Percentiles rank a stretch among this genome's conserved stretches.
Evolutionary conservation across 108 stramenopile genomes (phyloP).

Genomic region (Parmales sp.): DNA sequence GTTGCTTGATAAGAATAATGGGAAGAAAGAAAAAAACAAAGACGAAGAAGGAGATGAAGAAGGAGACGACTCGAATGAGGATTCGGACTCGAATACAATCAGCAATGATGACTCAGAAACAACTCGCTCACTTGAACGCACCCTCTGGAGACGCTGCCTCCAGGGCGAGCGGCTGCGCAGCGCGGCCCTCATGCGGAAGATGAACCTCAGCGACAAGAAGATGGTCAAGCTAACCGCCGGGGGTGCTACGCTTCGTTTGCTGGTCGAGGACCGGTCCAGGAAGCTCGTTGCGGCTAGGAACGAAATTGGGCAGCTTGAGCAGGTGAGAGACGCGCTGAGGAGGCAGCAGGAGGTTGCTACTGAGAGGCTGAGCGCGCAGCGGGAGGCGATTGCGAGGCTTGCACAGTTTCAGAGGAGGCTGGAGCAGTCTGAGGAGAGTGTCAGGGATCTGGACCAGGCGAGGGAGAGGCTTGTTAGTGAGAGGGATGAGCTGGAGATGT

Average conservation of each 20-base stretch:
- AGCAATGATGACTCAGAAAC: no score
- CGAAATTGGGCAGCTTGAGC: not conserved
- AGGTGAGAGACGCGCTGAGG: not conserved
- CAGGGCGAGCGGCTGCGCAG: not conserved
- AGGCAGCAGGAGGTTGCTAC: not conserved
- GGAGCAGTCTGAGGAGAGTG: not conserved
- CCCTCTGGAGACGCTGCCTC: not conserved
- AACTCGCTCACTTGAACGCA: no score
- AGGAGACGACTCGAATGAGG: no score
- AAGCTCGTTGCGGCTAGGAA: not conserved
- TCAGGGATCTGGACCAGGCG: not conserved
- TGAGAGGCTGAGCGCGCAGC: not conserved
- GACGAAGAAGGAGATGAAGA: no score
- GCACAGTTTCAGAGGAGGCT: not conserved
- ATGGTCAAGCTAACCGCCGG: not conserved
- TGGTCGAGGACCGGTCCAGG: not conserved
- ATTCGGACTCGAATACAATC: no score
- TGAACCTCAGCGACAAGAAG: not conserved
- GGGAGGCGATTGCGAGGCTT: not conserved
- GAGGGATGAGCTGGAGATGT: not conserved
- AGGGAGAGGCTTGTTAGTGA: not conserved
- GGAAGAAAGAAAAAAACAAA: no score
- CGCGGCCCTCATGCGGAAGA: not conserved
- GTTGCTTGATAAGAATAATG: no score
- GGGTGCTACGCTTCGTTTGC: not conserved